phyloP scores from a whole-genome alignment of 2,329 filamentous ascomycete genomes.

The Xenoacremonium recifei region DNA sequence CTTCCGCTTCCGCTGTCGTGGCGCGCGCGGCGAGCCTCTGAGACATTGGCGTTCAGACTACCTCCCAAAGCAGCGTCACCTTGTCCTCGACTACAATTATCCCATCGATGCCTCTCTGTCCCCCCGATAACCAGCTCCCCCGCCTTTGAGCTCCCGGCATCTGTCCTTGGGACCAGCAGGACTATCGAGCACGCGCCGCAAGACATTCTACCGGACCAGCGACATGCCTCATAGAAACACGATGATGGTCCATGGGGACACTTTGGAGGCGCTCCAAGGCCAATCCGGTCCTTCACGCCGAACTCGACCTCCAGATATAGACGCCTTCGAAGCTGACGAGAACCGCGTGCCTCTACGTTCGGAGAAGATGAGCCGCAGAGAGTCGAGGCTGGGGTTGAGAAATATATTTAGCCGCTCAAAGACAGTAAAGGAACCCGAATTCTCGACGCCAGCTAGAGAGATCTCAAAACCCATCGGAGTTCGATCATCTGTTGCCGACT shows the following conservation, averaged over 20 bases:
- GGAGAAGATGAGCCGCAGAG: conserved; percentile 44
- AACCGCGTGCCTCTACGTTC: conserved; percentile 42
- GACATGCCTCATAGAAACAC: conserved; percentile 26
- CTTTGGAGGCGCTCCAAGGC: conserved; percentile 23
- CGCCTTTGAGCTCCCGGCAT: not conserved
- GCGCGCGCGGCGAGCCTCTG: conserved; percentile 9
- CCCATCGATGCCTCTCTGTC: conserved; percentile 15
- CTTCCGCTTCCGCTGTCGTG: conserved; percentile 9
- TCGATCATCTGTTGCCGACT: conserved; percentile 46
- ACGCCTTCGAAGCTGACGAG: conserved; percentile 25
- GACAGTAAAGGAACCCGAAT: conserved; percentile 33
- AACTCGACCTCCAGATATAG: conserved; percentile 24
- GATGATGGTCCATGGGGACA: conserved; percentile 20
- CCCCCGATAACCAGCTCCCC: not conserved
- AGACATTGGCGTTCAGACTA: too few species aligned
- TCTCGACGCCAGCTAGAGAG: conserved; percentile 27
- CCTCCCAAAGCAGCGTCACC: too few species aligned
- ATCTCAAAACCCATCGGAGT: conserved; percentile 35
- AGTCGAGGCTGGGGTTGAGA: conserved; percentile 51
- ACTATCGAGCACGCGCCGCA: too few species aligned
- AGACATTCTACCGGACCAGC: conserved; percentile 11
- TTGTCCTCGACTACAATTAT: conserved; percentile 4
- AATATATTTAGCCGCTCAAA: conserved; percentile 51
- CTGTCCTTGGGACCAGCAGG: not conserved
- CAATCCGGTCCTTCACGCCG: conserved; percentile 20